Conservation (phyloP, 768 basidiomycete species). For the Serpula lacrymans region DNA sequence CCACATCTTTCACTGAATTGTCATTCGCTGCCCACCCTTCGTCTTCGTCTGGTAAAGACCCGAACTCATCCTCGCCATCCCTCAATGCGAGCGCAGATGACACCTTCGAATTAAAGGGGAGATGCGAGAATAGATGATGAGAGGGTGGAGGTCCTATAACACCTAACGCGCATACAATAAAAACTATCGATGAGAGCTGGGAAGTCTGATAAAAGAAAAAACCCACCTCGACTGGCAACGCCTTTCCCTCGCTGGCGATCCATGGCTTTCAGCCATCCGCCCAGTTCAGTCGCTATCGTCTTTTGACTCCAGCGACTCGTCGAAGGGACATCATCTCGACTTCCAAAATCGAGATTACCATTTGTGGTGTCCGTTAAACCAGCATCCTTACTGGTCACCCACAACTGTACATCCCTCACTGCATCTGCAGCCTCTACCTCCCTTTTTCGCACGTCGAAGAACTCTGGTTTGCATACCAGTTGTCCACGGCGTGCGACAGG, state of each 20-base stretch:
- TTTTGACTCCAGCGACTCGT: slow-evolving; percentile 48
- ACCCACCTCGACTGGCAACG: slow-evolving; percentile 10
- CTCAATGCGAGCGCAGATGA: slow-evolving; percentile 14
- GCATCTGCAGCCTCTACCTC: slow-evolving; percentile 61
- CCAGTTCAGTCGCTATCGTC: slow-evolving; percentile 54
- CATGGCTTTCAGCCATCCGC: slow-evolving; percentile 53
- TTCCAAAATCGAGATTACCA: slow-evolving; percentile 5
- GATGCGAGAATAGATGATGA: slow-evolving; percentile 49
- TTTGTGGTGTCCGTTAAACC: not conserved
- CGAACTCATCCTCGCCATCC: slow-evolving; percentile 27
- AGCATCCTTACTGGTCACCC: slow-evolving; percentile 33
- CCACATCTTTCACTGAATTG: slow-evolving; percentile 17
- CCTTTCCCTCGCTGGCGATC: slow-evolving; percentile 24
- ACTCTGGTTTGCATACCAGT: slow-evolving; percentile 83
- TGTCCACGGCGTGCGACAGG: slow-evolving; percentile 80
- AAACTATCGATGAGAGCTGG: not conserved
- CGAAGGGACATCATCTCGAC: slow-evolving; percentile 3
- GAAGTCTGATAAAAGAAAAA: not conserved
- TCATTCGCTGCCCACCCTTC: slow-evolving; percentile 25
- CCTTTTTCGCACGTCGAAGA: slow-evolving; percentile 62
- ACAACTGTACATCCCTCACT: slow-evolving; percentile 49
- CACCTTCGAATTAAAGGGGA: slow-evolving; percentile 41
- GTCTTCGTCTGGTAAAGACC: slow-evolving; percentile 25
- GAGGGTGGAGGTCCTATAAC: slow-evolving; percentile 11
- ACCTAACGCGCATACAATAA: slow-evolving; percentile 9